Evolutionary conservation across 148 eudicot species (phyloP).

Genomic region (Suaeda aralocaspica): DNA sequence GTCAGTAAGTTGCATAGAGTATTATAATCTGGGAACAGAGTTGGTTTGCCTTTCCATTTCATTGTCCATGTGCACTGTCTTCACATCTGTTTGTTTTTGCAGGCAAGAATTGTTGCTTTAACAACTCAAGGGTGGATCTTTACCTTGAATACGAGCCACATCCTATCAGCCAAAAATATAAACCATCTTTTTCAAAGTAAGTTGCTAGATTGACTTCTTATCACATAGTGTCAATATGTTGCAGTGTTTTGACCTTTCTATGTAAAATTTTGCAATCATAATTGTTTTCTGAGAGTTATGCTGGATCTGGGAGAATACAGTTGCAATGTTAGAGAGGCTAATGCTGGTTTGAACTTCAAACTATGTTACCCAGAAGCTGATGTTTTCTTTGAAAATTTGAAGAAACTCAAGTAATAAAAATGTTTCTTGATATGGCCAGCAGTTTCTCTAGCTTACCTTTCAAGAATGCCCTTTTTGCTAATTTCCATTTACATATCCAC

Average conservation of each 20-base stretch:
- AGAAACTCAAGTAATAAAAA: too few species aligned
- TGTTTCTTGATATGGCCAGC: not conserved
- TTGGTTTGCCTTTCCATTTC: not conserved
- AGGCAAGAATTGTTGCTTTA: slow-evolving; percentile 92
- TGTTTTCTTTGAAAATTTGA: too few species aligned
- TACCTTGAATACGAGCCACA: slow-evolving; percentile 91
- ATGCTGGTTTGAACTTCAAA: too few species aligned
- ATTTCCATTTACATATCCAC: not conserved
- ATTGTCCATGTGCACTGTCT: not conserved
- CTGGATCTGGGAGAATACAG: too few species aligned
- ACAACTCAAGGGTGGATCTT: slow-evolving; percentile 63
- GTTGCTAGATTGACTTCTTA: slow-evolving; percentile 21
- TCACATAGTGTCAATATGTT: too few species aligned
- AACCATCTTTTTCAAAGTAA: slow-evolving; percentile 95
- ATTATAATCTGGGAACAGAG: not conserved
- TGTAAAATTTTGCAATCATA: not conserved
- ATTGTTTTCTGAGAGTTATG: too few species aligned
- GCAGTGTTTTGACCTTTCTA: not conserved
- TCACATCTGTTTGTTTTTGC: slow-evolving; percentile 27
- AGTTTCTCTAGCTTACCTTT: not conserved
- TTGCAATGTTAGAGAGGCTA: too few species aligned
- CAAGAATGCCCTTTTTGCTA: not conserved
- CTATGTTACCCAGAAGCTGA: too few species aligned
- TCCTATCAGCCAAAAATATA: slow-evolving; percentile 84
- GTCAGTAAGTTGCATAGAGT: not conserved